Evolutionary conservation across 805 yeast species (phyloP).

Genomic region (Danielia reshetovae): DNA sequence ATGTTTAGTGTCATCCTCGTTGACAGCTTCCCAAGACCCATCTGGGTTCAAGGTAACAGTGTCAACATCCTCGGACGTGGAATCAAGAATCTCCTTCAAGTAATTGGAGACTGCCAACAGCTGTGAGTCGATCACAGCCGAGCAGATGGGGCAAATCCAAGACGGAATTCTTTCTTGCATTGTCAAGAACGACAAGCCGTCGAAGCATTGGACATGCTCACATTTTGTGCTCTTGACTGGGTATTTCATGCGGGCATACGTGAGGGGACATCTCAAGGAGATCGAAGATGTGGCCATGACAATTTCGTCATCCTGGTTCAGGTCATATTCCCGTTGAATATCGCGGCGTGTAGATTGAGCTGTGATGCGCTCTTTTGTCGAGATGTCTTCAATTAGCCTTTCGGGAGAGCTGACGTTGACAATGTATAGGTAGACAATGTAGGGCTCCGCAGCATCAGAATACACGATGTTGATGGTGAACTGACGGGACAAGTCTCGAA

Average conservation of each 20-base stretch:
- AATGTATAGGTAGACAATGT: slow-evolving; percentile 52
- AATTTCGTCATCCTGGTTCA: slow-evolving; percentile 62
- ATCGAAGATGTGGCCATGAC: slow-evolving; percentile 62
- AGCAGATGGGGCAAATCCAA: slow-evolving; percentile 89
- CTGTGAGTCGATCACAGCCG: slow-evolving; percentile 43
- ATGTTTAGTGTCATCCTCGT: slow-evolving; percentile 6
- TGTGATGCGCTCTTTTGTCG: slow-evolving; percentile 47
- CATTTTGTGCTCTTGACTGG: slow-evolving; percentile 75
- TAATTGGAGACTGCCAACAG: slow-evolving; percentile 75
- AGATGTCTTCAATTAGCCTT: slow-evolving; percentile 18
- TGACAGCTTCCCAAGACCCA: slow-evolving; percentile 63
- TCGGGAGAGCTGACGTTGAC: slow-evolving; percentile 39
- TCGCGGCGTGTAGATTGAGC: background rate
- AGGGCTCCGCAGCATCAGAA: slow-evolving; percentile 52
- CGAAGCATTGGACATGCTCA: slow-evolving; percentile 84
- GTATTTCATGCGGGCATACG: slow-evolving; percentile 60
- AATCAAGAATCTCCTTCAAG: slow-evolving; percentile 54
- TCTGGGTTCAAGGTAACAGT: slow-evolving; percentile 63
- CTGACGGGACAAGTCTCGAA: slow-evolving; percentile 25
- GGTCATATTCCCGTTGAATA: slow-evolving; percentile 25
- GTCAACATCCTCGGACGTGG: slow-evolving; percentile 54
- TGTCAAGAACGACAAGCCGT: slow-evolving; percentile 66
- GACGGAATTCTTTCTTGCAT: slow-evolving; percentile 77
- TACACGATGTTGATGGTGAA: slow-evolving; percentile 48
- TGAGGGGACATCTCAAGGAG: slow-evolving; percentile 74